Evolutionary conservation across 148 eudicot species (phyloP).

Genomic region (Rhododendron henanense): DNA sequence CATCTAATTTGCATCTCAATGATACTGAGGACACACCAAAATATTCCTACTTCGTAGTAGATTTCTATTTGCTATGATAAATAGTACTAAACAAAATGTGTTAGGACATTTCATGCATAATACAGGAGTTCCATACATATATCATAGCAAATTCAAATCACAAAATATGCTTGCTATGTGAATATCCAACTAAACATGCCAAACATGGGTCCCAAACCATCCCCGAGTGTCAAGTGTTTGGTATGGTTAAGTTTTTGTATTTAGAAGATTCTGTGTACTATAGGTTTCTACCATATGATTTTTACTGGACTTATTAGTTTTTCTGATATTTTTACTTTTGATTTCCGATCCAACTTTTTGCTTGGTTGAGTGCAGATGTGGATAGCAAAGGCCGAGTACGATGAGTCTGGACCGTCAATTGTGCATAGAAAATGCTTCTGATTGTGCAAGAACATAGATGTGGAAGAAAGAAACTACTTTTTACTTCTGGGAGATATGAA

Average conservation of each 20-base stretch:
- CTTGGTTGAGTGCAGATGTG: not conserved
- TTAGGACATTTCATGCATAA: not conserved
- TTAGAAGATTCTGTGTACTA: not conserved
- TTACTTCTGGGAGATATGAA: not conserved
- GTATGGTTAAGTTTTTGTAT: not conserved
- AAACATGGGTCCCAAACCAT: not conserved
- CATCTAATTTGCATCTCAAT: not conserved
- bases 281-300: not conserved
- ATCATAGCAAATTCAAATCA: not conserved
- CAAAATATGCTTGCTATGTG: not conserved
- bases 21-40: not conserved
- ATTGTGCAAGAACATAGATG: not conserved
- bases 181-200: not conserved
- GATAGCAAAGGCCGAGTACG: not conserved
- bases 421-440: constrained; percentile 3
- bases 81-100: not conserved
- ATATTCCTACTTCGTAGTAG: not conserved
- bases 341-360: not conserved
- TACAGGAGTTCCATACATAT: not conserved
- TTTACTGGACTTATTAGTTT: not conserved
- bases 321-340: not conserved
- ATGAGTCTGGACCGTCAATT: not conserved
- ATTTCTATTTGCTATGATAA: not conserved
- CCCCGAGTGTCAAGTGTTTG: not conserved
- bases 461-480: not conserved